These are phyloP conservation scores for Canna indica DNA, from an alignment of 176 grass and related monocot genomes.

Conservation along the genomic window DNA sequence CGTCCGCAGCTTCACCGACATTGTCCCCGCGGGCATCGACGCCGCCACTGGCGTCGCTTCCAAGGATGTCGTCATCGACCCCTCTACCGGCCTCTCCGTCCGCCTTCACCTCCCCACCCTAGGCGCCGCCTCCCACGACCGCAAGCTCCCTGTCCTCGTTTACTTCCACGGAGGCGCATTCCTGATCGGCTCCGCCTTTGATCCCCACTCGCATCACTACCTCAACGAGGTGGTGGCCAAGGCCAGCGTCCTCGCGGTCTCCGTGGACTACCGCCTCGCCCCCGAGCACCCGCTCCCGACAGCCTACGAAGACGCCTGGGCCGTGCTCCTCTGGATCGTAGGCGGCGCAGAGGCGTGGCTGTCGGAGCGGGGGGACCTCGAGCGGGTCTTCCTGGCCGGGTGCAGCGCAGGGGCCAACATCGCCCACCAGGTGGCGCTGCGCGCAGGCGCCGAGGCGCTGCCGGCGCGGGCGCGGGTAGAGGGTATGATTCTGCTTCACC, in stretches of 20 bases:
- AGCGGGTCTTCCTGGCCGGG: constrained; percentile 42
- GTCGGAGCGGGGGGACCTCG: constrained; percentile 26
- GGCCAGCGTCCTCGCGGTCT: constrained; percentile 39
- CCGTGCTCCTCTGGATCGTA: constrained; percentile 33
- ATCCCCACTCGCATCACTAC: constrained; percentile 23
- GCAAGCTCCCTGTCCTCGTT: constrained; percentile 1
- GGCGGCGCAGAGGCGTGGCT: constrained; percentile 37
- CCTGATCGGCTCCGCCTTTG: constrained; percentile 27
- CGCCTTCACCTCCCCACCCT: constrained; percentile 42
- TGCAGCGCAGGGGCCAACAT: constrained; percentile 64
- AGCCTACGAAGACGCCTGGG: constrained; percentile 37
- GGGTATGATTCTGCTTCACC: constrained; percentile 42
- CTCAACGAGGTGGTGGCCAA: constrained; percentile 22
- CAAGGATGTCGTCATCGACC: constrained; percentile 60
- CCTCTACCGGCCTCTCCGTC: constrained; percentile 24
- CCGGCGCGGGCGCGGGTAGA: constrained; percentile 18
- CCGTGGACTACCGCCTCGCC: constrained; percentile 17
- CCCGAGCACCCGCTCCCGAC: constrained; percentile 49
- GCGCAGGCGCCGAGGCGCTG: constrained; percentile 1
- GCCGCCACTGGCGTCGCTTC: constrained; percentile 45
- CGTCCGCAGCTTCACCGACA: constrained; percentile 31
- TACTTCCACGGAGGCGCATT: constrained; percentile 24
- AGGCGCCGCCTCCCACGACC: constrained; percentile 16
- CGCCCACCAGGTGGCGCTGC: constrained; percentile 36
- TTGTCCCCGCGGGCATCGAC: constrained; percentile 32